These are phyloP conservation scores for Clarireedia monteithiana DNA, from an alignment of 2,329 filamentous ascomycete species.

Conservation along the genomic window DNA sequence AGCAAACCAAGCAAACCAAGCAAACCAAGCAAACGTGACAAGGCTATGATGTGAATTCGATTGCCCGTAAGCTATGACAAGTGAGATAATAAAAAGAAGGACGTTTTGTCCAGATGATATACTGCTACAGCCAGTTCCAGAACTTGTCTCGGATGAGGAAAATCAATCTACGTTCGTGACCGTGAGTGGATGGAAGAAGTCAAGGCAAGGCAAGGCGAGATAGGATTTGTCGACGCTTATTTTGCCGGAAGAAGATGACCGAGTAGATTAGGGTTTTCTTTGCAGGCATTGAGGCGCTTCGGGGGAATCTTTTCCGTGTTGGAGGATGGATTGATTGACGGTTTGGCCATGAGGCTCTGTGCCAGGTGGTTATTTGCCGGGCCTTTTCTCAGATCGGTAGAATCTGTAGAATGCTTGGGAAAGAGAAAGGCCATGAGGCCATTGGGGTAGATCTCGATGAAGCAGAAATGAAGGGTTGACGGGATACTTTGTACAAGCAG, in stretches of 20 bases:
- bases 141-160: background rate
- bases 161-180: background rate
- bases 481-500: too few relatives aligned
- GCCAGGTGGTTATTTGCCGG: background rate
- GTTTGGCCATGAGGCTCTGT: too few relatives aligned
- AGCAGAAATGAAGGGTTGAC: too few relatives aligned
- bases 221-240: background rate
- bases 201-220: background rate
- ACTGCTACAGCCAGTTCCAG: background rate
- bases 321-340: background rate
- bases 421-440: too few relatives aligned
- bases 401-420: too few relatives aligned
- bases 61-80: too few relatives aligned
- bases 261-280: background rate
- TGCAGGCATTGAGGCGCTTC: background rate
- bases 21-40: conserved; percentile 5
- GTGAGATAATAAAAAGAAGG: background rate
- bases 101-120: background rate
- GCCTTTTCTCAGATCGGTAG: background rate
- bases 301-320: background rate
- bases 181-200: background rate
- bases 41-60: background rate
- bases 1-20: background rate
- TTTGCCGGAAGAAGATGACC: background rate
- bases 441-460: too few relatives aligned